Percentiles rank a stretch among this genome's conserved stretches.
These are phyloP conservation scores for Arthrocladium fulminans DNA, from an alignment of 2,329 filamentous ascomycete species.

Conservation along the genomic window DNA sequence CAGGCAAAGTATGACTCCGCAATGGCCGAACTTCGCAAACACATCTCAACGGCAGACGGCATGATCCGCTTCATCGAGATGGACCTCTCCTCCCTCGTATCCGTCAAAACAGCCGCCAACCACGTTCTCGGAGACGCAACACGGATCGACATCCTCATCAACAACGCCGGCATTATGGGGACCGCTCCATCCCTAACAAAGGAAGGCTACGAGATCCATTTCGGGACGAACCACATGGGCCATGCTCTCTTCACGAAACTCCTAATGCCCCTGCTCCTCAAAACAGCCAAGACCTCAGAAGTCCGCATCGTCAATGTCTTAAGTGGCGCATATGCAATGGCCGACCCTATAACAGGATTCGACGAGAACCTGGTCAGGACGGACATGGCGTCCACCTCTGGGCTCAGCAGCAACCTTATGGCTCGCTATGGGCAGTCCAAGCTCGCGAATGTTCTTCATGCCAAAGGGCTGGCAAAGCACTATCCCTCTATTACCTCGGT, in stretches of 20 bases:
- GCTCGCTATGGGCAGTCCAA: slow-evolving; percentile 39
- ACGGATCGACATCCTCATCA: slow-evolving; percentile 39
- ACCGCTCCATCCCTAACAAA: slow-evolving; percentile 30
- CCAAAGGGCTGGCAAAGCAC: slow-evolving; percentile 32
- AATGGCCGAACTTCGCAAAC: slow-evolving; percentile 29
- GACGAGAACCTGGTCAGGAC: slow-evolving; percentile 16
- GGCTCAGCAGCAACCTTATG: neutral
- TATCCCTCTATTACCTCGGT: slow-evolving; percentile 32
- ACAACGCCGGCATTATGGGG: slow-evolving; percentile 41
- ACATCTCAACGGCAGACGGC: slow-evolving; percentile 19
- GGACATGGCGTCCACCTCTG: neutral
- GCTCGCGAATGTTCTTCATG: slow-evolving; percentile 40
- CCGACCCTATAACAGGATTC: neutral
- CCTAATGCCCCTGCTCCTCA: slow-evolving; percentile 28
- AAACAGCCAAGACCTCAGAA: slow-evolving; percentile 26
- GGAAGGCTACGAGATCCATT: slow-evolving; percentile 44
- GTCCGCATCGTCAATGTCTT: slow-evolving; percentile 40
- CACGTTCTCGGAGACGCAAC: slow-evolving; percentile 28
- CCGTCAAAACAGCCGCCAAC: slow-evolving; percentile 34
- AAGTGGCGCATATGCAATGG: slow-evolving; percentile 24
- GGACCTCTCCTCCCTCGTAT: slow-evolving; percentile 39
- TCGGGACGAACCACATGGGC: slow-evolving; percentile 44
- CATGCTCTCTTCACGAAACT: slow-evolving; percentile 39
- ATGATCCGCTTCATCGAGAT: slow-evolving; percentile 32
- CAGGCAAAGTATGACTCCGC: slow-evolving; percentile 27